Base-by-base conservation (phyloP, 2,329 filamentous ascomycete species). In the Paracorniculantispora psalliotae region DNA sequence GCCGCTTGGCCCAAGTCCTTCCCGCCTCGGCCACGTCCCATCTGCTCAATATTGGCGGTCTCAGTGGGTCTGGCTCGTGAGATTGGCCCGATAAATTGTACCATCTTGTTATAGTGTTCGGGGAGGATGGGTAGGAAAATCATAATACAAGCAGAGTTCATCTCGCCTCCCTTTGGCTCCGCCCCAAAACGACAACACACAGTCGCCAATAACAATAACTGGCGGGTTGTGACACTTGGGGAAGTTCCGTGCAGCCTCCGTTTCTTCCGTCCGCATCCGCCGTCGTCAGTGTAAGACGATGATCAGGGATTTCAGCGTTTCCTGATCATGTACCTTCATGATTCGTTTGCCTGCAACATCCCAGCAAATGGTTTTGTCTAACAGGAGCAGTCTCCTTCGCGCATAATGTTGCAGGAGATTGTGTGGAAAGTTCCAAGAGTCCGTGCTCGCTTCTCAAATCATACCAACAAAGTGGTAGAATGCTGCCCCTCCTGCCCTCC, bases 261-360 rank as follows among this genome's bases (percentile, higher is more conserved):
- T 37, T 5, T 4, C 26, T 1, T 7, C 44, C 30, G 28, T 30
- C 37, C 35, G 25, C 9, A 51, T 19, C 33, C 13, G 10, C 23
- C 12, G 7, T 15, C 37, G 25, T 39, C 26, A 21, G 46, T 47
- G 48, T 52, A 39, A 47, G 48, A 52, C 26, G 47, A 21, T 52
- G 30, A 35, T 52, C 23, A n/a, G 21, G 39, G 21, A 17, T 41
- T 33, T 7, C 41, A 17, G 23, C 26, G 37, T 48, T 48, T 41
- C 54, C 41, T 49, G 33, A 37, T 41, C 54, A 37, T 57, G 44
- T 41, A 41, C 7, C 23, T 49, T 28, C 56, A 59, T 59, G 56
- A 59, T 51, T 59, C 56, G 56, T 35, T 39, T 57, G 30, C 39
- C 47, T 51, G 56, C 48, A 37, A 39, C 41, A 59, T 59, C 56